Base-by-base conservation (phyloP, 371 early-diverging fungal species). In the Mucor plumbeus region DNA sequence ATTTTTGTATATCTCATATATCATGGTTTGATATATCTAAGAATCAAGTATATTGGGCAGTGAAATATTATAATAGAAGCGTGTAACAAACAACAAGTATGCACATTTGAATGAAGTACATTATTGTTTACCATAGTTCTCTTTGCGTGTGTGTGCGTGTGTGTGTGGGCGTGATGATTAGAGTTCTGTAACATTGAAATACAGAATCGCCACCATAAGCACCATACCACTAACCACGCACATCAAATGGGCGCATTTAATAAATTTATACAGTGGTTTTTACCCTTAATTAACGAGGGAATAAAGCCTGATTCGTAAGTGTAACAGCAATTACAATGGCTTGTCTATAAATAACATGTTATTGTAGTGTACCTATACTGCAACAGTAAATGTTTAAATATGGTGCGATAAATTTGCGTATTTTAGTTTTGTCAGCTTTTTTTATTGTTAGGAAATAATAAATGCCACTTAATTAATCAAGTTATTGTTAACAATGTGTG, bases 391-490 rank as follows among this genome's bases (percentile, higher is more conserved):
- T 58, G 15, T 33, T 33, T n/a, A 60, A 60, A 47, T 47, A 60
- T 60, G 43, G 35, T 43, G 43, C 9, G 43, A 60, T 44, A 31
- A 50, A 38, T 38, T 50, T 60, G 44, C 44, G 60, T 44, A 26
- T 57, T 36, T 60, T 60, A 60, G 43, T 9, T 60, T 60, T 60
- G 61, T 60, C 61, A 60, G 26, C 61, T 38, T 44, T 59, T 60
- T 60, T 60, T 44, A 44, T 17, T 60, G 43, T 60, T 60, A 33
- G 44, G 11, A 50, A 50, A 21, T 10, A 0, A 11, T 26, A 6
- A 21, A 59, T 43, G 58, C 59, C 13, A 7, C 34, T 44, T 60
- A 60, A 60, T 60, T 58, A 58, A 58, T n/a, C n/a, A 36, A 13
- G 1, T 58, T 43, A 44, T 40, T 59, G 50, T 21, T 21, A 50